Base-by-base conservation (phyloP, 2,329 filamentous ascomycete genomes). In the Colletotrichum abscissum region DNA sequence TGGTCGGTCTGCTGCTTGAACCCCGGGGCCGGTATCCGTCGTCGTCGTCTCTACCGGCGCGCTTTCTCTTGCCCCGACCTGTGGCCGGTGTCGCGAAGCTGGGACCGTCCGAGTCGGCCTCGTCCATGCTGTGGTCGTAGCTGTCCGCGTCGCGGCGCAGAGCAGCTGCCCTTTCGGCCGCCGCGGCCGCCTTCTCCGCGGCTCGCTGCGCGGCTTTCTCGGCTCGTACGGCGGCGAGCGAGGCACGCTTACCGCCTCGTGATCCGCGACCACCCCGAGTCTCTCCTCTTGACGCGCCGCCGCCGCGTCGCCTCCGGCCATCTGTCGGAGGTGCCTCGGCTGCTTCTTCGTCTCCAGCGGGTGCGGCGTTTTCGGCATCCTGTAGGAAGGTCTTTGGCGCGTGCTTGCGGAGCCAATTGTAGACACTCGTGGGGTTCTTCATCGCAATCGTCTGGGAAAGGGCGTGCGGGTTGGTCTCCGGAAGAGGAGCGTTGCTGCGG, bases 361-460 rank as follows among this genome's bases (percentile, higher is more conserved):
- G 80, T 19, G 79, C 77, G 1, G 78, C 80, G 35, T 83, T 82
- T 78, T 92, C 91, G 69, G 91, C 90, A 78, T 95, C 94, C 81
- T 97, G 93, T 24, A 97, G 85, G 84, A 97, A 95, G 62, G 95
- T 92, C 81, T 96, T 92, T 3, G 95, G 94, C 72, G 94, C 92
- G 82, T 98, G 89, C 80, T 94, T 92, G 75, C 94, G 90, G 14
- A 99, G 89, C 97, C 97, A 99, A 82, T 97, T 98, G 85, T 97
- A 97, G 3, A 98, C 95, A 72, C 94, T 97, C 55, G 95, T 94
- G 0, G 95, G 95, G 81, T 98, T 98, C 77, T 87, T 85, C 55
- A 86, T 81, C 57, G 84, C 69, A 79, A 77, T 74, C 80, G 26
- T 75, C 24, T 75, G 81, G 76, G 78, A 83, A 77, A 82, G 85